Conservation (phyloP, 495 filamentous ascomycete genomes). For the Bacidia rubella region DNA sequence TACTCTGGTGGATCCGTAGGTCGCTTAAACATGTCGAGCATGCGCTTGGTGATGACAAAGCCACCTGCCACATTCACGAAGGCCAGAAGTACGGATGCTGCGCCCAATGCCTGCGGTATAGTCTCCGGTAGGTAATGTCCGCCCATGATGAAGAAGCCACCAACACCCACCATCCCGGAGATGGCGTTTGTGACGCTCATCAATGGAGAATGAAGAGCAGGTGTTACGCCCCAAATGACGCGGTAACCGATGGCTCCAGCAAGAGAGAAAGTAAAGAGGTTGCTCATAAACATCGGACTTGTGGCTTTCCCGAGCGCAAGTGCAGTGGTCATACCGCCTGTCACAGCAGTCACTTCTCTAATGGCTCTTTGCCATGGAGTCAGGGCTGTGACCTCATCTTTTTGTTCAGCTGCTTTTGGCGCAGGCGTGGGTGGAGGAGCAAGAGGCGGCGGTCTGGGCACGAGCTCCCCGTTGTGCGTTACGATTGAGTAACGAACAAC, state of each 20-base stretch:
- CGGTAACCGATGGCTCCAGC: background rate
- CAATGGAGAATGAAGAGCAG: background rate
- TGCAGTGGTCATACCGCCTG: background rate
- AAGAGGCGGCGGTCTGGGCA: background rate
- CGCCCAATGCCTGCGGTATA: background rate
- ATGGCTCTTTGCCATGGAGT: background rate
- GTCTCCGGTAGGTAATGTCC: background rate
- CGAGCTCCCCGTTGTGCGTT: background rate
- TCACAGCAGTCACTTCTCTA: background rate
- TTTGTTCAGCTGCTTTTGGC: background rate
- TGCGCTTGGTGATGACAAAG: background rate
- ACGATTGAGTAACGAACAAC: background rate
- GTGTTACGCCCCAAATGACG: background rate
- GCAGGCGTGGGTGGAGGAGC: background rate
- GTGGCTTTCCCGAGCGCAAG: background rate
- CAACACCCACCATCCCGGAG: background rate
- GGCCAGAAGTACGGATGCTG: background rate
- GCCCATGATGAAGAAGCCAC: slow-evolving; percentile 2
- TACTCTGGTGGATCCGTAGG: background rate
- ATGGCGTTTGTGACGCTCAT: background rate
- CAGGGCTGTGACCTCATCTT: background rate
- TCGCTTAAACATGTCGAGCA: slow-evolving; percentile 1
- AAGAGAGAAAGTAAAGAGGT: background rate
- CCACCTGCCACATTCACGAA: background rate
- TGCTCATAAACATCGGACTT: background rate